Evolutionary conservation across 805 yeast genomes (phyloP).

Genomic region (Candida cerambycidarum): DNA sequence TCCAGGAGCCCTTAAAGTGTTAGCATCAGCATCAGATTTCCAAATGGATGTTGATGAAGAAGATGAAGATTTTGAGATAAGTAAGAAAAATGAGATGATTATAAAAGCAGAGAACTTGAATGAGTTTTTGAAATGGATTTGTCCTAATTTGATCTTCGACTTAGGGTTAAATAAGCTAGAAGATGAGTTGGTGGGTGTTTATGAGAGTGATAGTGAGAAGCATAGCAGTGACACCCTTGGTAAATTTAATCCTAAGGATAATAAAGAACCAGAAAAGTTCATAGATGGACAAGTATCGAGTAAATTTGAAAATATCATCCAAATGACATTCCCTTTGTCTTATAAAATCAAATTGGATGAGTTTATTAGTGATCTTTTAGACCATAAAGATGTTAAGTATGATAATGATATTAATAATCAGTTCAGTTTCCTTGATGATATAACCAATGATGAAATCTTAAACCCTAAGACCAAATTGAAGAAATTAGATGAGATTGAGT

Average conservation of each 20-base stretch:
- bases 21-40: slow-evolving; percentile 25
- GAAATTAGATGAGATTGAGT: slow-evolving; percentile 27
- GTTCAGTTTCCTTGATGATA: slow-evolving; percentile 38
- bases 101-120: slow-evolving; percentile 28
- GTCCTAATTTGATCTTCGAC: slow-evolving; percentile 42
- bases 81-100: slow-evolving; percentile 30
- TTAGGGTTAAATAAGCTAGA: slow-evolving; percentile 25
- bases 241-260: slow-evolving; percentile 9
- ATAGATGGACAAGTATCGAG: slow-evolving; percentile 4
- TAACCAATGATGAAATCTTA: slow-evolving; percentile 31
- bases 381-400: slow-evolving; percentile 12
- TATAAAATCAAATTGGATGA: slow-evolving; percentile 36
- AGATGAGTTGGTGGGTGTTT: slow-evolving; percentile 14
- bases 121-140: slow-evolving; percentile 38
- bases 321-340: slow-evolving; percentile 29
- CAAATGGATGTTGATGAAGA: slow-evolving; percentile 37
- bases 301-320: slow-evolving; percentile 22
- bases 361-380: slow-evolving; percentile 24
- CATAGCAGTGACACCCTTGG: no score
- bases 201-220: not conserved
- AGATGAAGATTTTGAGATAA: slow-evolving; percentile 31
- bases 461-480: slow-evolving; percentile 24
- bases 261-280: not conserved
- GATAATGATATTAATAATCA: slow-evolving; percentile 27
- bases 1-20: slow-evolving; percentile 16